A percentile compares a stretch with the other conserved stretches of the same genome.
Conservation (phyloP, 2,329 filamentous ascomycete genomes). For the Chalaropsis thielavioides region DNA sequence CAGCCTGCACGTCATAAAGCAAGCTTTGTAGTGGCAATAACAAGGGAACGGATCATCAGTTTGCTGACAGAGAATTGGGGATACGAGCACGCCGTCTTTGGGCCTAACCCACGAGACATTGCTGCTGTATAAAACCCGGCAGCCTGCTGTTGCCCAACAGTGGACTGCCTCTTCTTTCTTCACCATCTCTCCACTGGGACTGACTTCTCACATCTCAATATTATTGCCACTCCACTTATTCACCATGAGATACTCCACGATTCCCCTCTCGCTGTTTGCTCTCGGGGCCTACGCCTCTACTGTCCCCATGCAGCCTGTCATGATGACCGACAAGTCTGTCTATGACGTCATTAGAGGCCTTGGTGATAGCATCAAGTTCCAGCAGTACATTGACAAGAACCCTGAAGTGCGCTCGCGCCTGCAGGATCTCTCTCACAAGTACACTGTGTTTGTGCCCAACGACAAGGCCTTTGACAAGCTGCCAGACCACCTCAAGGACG, state of each 20-base stretch:
- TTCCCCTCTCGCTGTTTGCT: slow-evolving; percentile 8
- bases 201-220: neutral
- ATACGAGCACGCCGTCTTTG: neutral
- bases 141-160: neutral
- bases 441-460: slow-evolving; percentile 69
- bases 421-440: slow-evolving; percentile 56
- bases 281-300: slow-evolving; percentile 12
- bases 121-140: neutral
- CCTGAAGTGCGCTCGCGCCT: slow-evolving; percentile 56
- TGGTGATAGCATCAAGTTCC: slow-evolving; percentile 9
- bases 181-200: neutral
- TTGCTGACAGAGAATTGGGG: neutral
- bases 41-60: neutral
- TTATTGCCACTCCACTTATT: slow-evolving; percentile 37
- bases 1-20: neutral
- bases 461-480: slow-evolving; percentile 59
- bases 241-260: slow-evolving; percentile 24
- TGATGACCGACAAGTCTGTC: slow-evolving; percentile 13
- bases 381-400: slow-evolving; percentile 38
- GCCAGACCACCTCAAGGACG: slow-evolving; percentile 42
- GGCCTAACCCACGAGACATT: neutral
- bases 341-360: slow-evolving; percentile 21
- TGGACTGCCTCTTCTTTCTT: neutral
- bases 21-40: neutral
- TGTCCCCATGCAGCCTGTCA: slow-evolving; percentile 5